These are phyloP conservation scores for Phalaenopsis hybrid DNA, from an alignment of 116 monocot species.

Conservation along the genomic window DNA sequence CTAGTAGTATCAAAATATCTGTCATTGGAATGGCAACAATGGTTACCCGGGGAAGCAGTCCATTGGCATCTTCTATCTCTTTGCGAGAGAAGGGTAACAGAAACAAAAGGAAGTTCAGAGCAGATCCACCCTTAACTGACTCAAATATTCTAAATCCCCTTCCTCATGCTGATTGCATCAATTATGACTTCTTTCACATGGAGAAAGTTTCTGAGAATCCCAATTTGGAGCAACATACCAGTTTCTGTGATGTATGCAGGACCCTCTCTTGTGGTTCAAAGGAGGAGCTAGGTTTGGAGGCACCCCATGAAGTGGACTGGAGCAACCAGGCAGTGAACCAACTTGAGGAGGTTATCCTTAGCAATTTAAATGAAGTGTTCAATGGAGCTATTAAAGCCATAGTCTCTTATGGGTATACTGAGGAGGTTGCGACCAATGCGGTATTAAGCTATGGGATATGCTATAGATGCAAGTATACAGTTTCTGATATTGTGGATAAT, in stretches of 20 bases:
- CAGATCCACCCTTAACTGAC: conserved; percentile 49
- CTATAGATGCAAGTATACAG: conserved; percentile 49
- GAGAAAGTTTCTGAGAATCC: conserved; percentile 26
- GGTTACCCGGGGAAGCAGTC: conserved; percentile 45
- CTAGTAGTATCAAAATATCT: background rate
- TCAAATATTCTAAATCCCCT: conserved; percentile 16
- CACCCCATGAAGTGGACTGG: conserved; percentile 60
- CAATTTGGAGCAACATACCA: conserved; percentile 28
- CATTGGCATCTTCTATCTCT: conserved; percentile 36
- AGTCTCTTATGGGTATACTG: conserved; percentile 50
- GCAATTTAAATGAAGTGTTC: conserved; percentile 54
- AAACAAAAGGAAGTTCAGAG: conserved; percentile 83
- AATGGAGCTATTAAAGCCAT: conserved; percentile 56
- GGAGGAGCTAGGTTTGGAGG: conserved; percentile 25
- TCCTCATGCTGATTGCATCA: conserved; percentile 20
- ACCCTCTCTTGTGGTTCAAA: conserved; percentile 10
- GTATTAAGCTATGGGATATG: conserved; percentile 54
- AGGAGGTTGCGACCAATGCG: conserved; percentile 52
- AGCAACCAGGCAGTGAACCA: conserved; percentile 40
- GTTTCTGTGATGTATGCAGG: conserved; percentile 26
- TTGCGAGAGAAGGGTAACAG: conserved; percentile 65
- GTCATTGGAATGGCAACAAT: conserved; percentile 43
- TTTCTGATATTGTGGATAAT: conserved; percentile 59
- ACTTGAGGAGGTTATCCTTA: conserved; percentile 70
- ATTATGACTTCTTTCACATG: conserved; percentile 30